Base-by-base conservation (phyloP, 805 yeast species). In the Ogataea ganodermae region DNA sequence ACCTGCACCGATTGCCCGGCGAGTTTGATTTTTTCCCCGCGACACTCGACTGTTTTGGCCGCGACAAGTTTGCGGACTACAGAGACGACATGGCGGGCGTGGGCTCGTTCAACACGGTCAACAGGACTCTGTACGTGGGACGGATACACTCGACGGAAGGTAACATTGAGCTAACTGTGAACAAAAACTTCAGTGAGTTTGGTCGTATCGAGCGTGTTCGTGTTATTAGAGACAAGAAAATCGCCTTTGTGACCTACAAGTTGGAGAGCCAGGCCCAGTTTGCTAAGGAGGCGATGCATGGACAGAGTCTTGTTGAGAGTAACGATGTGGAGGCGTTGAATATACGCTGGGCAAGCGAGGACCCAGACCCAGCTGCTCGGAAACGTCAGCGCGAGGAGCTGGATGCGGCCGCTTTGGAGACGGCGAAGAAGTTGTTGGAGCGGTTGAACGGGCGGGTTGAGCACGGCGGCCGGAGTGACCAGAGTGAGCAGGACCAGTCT, bases 31-130 rank as follows among this genome's bases (percentile, higher is more conserved):
- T 72, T 31, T 73, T 73, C 38, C 75, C 82, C 2, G 75, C 84
- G 1, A 80, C 89, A 0, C 74, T 80, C 21, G 99, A 92, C 67
- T 91, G 97, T 60, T 92, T 92, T 72, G 98, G 97, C 1, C 71
- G 99, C 49, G 96, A 88, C 60, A 89, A 86, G 64, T 85, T 85
- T 52, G 73, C 86, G 1, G 86, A 81, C 40, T 89, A 88, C 59
- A 71, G 90, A 55, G 97, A 92, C 55, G 98, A 92, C 66, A 90
- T 90, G 97, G 81, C 86, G 23, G 99, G 99, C 27, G 84, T 90
- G 3, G 99, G 98, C 0, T 82, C 89, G 20, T 83, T 92, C 61
- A 74, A 78, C 55, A 69, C 73, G 30, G 71, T 72, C n/a, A 91
- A 90, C 61, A 68, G 82, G 44, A 89, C 97, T 0, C 63, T 92